Base-by-base conservation (phyloP, 2,329 filamentous ascomycete species). In the Tolypocladium endophyticum region DNA sequence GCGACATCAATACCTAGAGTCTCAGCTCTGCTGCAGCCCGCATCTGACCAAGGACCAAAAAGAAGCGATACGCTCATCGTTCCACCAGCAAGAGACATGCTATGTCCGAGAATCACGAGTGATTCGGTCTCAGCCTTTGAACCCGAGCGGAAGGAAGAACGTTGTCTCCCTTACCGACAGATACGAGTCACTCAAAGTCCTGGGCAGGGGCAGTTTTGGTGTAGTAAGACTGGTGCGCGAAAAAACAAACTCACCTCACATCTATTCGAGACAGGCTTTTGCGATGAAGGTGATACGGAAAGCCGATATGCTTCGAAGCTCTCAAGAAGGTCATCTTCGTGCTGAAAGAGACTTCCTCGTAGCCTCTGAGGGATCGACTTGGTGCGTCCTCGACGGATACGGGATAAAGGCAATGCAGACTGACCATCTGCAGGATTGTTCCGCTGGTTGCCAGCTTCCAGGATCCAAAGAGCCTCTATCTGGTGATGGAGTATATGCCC, bases 261-360 rank as follows among this genome's bases (percentile, higher is more conserved):
- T 64, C 52, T 67, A 65, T 33, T 61, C 69, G 5, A 66, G 68
- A 14, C 81, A 88, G 60, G 85, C 96, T 0, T 97, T 88, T 71
- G 94, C 94, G 18, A 97, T 97, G 93, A 97, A 97, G 71, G 89
- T 96, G 38, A 97, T 97, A 65, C 86, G 89, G 60, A 99, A 99
- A 71, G 90, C 90, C 0, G 87, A 91, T 59, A 97, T 97, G 92
- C 80, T 97, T 59, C 85, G 87, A 16, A 94, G 91, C 61, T 88
- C 88, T 63, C 94, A 97, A 74, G 93, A 97, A 73, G 93, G 90
- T 0, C 94, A 97, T 74, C 74, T 99, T 25, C 86, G 91, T 41
- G 93, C 92, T 0, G 93, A 99, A 70, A 80, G 93, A 64, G 94
- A 97, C 67, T 95, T 97, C 64, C 81, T 99, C 9, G 91, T 96